These are phyloP conservation scores for Ceratocystis harringtonii DNA, from an alignment of 2,329 filamentous ascomycete species.

Conservation along the genomic window DNA sequence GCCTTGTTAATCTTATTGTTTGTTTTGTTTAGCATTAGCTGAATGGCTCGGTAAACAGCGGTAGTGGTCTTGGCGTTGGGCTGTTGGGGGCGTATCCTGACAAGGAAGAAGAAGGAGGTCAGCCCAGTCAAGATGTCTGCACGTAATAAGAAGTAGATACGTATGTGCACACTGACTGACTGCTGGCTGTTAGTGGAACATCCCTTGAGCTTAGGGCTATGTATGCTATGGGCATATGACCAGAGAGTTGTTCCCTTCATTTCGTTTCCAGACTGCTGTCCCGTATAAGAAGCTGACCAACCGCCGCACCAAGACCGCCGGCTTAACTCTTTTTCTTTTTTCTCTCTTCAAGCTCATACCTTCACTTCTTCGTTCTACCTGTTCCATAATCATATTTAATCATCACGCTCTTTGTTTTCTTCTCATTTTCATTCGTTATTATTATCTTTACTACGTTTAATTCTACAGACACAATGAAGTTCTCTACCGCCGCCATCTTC, in stretches of 20 bases:
- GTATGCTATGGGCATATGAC: not conserved
- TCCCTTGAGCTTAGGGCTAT: not conserved
- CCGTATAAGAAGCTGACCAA: not conserved
- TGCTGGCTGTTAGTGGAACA: not conserved
- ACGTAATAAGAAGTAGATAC: not conserved
- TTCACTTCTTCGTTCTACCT: not conserved
- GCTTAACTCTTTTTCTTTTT: not conserved
- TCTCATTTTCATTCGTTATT: not conserved
- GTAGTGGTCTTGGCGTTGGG: constrained; percentile 1
- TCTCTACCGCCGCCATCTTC: constrained; percentile 29
- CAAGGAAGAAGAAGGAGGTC: not conserved
- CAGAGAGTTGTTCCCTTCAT: not conserved
- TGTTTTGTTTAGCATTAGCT: not conserved
- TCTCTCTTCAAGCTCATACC: not conserved
- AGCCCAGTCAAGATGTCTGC: not conserved
- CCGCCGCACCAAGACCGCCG: not conserved
- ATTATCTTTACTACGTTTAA: constrained; percentile 10
- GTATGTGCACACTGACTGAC: not conserved
- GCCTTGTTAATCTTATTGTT: not conserved
- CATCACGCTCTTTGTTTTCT: not conserved
- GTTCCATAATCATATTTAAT: not conserved
- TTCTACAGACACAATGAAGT: constrained; percentile 30
- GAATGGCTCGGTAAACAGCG: not conserved
- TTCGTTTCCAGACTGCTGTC: not conserved
- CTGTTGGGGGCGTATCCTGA: not conserved